phyloP scores from a whole-genome alignment of 2,329 filamentous ascomycete genomes.

The Exserohilum rostratum region DNA sequence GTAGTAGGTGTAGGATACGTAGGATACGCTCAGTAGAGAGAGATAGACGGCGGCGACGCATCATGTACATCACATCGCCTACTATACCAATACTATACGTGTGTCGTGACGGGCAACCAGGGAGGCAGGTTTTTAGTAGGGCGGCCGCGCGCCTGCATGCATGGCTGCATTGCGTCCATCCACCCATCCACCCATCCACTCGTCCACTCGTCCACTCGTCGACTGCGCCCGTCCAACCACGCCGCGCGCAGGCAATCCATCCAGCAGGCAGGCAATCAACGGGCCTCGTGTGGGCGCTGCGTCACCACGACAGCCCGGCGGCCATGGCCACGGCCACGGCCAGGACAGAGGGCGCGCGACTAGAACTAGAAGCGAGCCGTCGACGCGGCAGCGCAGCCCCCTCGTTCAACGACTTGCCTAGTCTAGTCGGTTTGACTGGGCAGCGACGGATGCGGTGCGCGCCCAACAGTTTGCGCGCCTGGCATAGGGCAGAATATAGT shows the following conservation, averaged over 20 bases:
- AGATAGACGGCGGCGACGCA: too few relatives aligned
- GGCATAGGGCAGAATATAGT: conserved; percentile 30
- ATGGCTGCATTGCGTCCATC: neutral
- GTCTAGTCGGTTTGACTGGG: conserved; percentile 11
- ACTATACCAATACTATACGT: too few relatives aligned
- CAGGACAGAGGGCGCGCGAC: too few relatives aligned
- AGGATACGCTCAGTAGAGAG: too few relatives aligned
- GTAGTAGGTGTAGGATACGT: too few relatives aligned
- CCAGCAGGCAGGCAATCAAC: neutral
- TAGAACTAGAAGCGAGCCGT: neutral
- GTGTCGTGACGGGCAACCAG: neutral
- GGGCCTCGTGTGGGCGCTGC: conserved; percentile 8
- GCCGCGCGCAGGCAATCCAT: too few relatives aligned
- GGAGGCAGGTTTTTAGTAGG: neutral
- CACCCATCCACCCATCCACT: too few relatives aligned
- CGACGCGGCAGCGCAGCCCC: conserved; percentile 7
- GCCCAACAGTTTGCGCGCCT: conserved; percentile 35
- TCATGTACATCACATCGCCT: too few relatives aligned
- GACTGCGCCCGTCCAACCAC: too few relatives aligned
- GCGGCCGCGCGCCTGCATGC: conserved; percentile 7
- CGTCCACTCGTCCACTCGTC: too few relatives aligned
- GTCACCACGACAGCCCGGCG: conserved; percentile 15
- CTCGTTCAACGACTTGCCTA: neutral
- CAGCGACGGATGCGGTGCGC: conserved; percentile 20
- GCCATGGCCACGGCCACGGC: too few relatives aligned